A percentile compares a stretch with the other conserved stretches of the same genome.
These are phyloP conservation scores for Penicillium aurantiogriseum DNA, from an alignment of 2,329 filamentous ascomycete species.

Conservation along the genomic window DNA sequence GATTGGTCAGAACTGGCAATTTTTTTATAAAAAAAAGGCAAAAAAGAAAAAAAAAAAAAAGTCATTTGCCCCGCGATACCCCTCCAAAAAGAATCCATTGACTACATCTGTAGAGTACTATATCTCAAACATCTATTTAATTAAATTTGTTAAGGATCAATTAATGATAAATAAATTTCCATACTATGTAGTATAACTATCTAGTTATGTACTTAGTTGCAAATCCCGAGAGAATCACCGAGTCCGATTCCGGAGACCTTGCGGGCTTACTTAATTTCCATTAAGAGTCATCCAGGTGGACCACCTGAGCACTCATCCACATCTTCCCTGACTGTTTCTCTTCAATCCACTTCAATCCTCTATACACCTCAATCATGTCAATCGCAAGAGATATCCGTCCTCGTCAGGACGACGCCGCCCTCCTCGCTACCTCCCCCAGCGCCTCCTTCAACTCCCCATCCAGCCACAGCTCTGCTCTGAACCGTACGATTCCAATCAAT, in stretches of 20 bases:
- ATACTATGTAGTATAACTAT: not conserved
- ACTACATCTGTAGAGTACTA: not conserved
- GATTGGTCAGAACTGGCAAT: not conserved
- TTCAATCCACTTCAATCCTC: not conserved
- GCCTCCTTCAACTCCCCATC: slow-evolving; percentile 72
- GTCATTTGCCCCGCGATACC: slow-evolving; percentile 2
- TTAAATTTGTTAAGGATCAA: not conserved
- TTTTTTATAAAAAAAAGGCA: not conserved
- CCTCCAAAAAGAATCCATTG: not conserved
- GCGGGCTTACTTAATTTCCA: slow-evolving; percentile 21
- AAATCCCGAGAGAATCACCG: not conserved
- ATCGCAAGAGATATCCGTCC: slow-evolving; percentile 38
- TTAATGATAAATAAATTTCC: not conserved
- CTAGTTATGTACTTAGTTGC: not conserved
- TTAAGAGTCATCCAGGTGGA: slow-evolving; percentile 7
- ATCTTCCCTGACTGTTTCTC: slow-evolving; percentile 6
- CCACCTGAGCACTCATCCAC: slow-evolving; percentile 7
- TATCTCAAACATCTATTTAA: not conserved
- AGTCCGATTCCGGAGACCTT: slow-evolving; percentile 19
- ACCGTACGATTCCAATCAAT: slow-evolving; percentile 46
- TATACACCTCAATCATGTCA: slow-evolving; percentile 25
- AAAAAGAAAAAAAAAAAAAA: not conserved
- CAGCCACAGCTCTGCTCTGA: slow-evolving; percentile 55
- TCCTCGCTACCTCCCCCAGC: slow-evolving; percentile 71
- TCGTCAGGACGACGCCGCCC: slow-evolving; percentile 40